phyloP scores from a whole-genome alignment of 176 grass and related monocot species.

The Dendrocalamus sinicus region DNA sequence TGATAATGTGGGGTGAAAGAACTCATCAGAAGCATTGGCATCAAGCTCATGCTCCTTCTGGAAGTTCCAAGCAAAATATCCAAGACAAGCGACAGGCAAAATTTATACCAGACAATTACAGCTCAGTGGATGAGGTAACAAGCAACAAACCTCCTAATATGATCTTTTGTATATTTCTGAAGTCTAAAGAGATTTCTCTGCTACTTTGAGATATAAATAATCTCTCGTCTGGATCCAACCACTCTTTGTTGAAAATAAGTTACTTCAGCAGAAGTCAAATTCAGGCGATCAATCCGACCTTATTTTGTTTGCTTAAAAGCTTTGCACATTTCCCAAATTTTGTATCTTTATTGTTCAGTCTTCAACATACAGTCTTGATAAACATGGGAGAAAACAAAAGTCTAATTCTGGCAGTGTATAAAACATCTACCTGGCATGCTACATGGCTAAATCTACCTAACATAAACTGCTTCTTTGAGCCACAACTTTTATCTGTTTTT shows the following conservation, averaged over 20 bases:
- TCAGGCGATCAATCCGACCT: background rate
- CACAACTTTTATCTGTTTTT: background rate
- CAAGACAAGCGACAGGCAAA: slow-evolving; percentile 40
- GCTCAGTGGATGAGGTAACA: slow-evolving; percentile 80
- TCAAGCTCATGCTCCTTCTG: slow-evolving; percentile 41
- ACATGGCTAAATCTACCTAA: background rate
- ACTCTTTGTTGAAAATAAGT: background rate
- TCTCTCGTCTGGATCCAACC: background rate
- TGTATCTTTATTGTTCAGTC: background rate
- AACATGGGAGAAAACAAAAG: background rate
- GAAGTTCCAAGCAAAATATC: slow-evolving; percentile 54
- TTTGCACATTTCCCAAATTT: background rate
- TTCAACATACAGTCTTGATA: background rate
- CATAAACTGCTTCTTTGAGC: background rate
- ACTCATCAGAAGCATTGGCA: slow-evolving; percentile 55
- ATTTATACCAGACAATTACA: slow-evolving; percentile 85
- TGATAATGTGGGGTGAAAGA: slow-evolving; percentile 59
- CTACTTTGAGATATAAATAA: background rate
- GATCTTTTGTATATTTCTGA: background rate
- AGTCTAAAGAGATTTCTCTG: background rate
- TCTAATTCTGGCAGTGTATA: background rate
- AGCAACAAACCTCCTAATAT: slow-evolving; percentile 3
- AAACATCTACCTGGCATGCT: background rate
- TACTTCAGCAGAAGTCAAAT: background rate
- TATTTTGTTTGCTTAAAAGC: background rate